Evolutionary conservation across 2,329 filamentous ascomycete genomes (phyloP), one percentile per base, ranked within the genome.

Genomic region (Penicillium sp.): DNA sequence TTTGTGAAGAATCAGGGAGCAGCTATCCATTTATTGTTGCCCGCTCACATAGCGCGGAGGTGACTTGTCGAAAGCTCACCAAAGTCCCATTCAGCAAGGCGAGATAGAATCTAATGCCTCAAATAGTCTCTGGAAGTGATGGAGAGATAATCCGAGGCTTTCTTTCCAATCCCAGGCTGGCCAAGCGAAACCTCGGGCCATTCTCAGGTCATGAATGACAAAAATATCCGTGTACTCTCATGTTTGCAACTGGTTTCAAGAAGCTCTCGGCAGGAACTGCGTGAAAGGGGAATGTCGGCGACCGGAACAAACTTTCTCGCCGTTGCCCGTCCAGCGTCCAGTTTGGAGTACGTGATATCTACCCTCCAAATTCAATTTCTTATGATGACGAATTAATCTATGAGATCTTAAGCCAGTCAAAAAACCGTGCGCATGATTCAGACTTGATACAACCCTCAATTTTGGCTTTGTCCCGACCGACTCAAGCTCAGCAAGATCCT

Each of bases 271-370:
- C 29, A 13, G n/a, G 27, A 44, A 49, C 47, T 50, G 58, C 62
- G 43, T 43, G 36, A 39, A 25, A 47, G 63, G 63, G 41, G 25
- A 29, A 28, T 53, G 44, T 38, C 45, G 52, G 46, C 46, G 24
- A 52, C 63, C 63, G 63, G 59, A 66, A 60, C 56, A 60, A 62
- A 61, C 58, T 57, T 59, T 52, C 59, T 55, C 53, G 49, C 43
- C 47, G 33, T 48, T 35, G 32, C 42, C 48, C 41, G 39, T 29
- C 38, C 36, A 43, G 36, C 44, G 9, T 37, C 26, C 46, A 47
- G 29, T 9, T 40, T 49, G 46, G 35, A 51, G 49, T 49, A 48
- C 43, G 51, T 48, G 46, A 35, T 54, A 43, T 45, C 52, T 56
- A 57, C 50, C 50, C 52, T 47, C 44, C 32, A 18, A 48, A 41